phyloP scores from a whole-genome alignment of 768 basidiomycete species.

The Rhodotorula toruloides region DNA sequence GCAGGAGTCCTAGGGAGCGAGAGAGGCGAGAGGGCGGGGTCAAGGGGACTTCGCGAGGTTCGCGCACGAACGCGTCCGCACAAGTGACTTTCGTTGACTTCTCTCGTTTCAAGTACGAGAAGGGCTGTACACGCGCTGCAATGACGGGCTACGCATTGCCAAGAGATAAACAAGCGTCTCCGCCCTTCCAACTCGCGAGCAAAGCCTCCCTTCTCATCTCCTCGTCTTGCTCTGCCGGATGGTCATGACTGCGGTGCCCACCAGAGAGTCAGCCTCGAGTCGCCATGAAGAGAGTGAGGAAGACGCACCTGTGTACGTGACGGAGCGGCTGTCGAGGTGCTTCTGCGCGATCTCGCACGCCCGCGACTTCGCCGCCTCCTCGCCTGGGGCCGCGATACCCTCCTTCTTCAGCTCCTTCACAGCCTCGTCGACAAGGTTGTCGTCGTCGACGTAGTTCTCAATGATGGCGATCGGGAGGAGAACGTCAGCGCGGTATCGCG shows the following conservation, averaged over 20 bases:
- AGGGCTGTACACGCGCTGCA: no score
- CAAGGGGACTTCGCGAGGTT: no score
- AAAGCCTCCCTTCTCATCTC: no score
- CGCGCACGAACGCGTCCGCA: no score
- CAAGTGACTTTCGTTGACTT: no score
- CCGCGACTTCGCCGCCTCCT: background rate
- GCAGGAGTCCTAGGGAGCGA: no score
- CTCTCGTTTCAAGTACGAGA: no score
- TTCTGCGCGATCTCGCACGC: background rate
- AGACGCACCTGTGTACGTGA: constrained; percentile 18
- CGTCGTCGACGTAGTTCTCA: constrained; percentile 23
- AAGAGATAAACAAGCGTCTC: no score
- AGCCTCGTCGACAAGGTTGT: background rate
- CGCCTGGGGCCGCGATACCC: background rate
- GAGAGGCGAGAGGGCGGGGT: no score
- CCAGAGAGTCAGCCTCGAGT: background rate
- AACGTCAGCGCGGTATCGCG: constrained; percentile 16
- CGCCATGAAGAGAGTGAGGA: background rate
- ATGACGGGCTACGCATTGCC: no score
- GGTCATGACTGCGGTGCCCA: background rate
- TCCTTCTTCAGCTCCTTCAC: background rate
- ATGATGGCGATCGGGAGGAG: constrained; percentile 8
- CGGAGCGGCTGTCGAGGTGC: constrained; percentile 9
- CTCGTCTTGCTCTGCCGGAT: background rate
- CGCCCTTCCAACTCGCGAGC: no score